phyloP scores from a whole-genome alignment of 345 rosid genomes.

The Schrenkiella parvula region DNA sequence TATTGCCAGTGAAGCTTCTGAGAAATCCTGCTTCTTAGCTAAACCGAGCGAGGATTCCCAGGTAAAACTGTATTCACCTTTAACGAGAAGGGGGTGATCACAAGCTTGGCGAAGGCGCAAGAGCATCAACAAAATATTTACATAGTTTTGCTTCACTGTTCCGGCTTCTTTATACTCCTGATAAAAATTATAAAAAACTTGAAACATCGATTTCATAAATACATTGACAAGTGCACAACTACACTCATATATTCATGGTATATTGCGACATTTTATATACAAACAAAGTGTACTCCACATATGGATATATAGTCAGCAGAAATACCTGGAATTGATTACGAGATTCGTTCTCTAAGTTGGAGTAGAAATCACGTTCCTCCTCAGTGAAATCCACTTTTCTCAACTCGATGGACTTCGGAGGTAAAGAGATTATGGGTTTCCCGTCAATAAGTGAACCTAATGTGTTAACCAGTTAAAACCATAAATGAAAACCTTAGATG shows the following conservation, averaged over 20 bases:
- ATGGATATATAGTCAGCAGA: neutral
- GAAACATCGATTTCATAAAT: neutral
- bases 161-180: conserved; percentile 99
- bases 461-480: conserved; percentile 22
- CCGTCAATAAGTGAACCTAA: conserved; percentile 87
- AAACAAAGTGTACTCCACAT: neutral
- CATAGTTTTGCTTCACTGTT: conserved; percentile 92
- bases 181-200: neutral
- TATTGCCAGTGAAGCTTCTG: conserved; percentile 78
- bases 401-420: conserved; percentile 71
- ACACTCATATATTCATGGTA: neutral
- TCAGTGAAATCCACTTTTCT: conserved; percentile 78
- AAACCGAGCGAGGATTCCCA: conserved; percentile 56
- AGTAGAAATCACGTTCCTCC: conserved; percentile 84
- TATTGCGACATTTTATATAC: neutral
- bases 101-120: conserved; percentile 99
- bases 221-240: neutral
- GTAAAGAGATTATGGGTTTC: conserved; percentile 72
- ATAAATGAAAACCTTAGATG: neutral
- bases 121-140: conserved; percentile 93
- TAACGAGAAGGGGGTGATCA: conserved; percentile 95
- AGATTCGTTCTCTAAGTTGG: conserved; percentile 72
- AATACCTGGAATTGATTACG: conserved; percentile 84
- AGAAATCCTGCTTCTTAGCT: conserved; percentile 55
- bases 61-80: conserved; percentile 57